Conservation (phyloP, 768 basidiomycete species). For the Psilocybe cubensis region DNA sequence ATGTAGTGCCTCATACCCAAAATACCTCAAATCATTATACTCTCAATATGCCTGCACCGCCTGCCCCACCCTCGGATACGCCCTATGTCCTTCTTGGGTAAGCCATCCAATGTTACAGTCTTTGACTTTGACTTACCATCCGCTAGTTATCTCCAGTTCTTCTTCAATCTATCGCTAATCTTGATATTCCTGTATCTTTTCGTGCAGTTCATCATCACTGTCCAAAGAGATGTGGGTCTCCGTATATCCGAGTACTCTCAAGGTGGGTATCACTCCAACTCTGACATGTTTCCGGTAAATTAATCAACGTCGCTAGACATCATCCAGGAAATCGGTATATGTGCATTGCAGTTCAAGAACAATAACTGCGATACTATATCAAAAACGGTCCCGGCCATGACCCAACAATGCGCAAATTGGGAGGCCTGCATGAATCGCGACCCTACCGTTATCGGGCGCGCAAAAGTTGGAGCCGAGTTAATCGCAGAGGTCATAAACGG, state of each 20-base stretch:
- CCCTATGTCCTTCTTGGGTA: conserved; percentile 90
- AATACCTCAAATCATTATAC: conserved; percentile 83
- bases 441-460: conserved; percentile 86
- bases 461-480: conserved; percentile 90
- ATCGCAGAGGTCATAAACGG: conserved; percentile 96
- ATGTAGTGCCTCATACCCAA: conserved; percentile 43
- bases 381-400: conserved; percentile 86
- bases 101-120: conserved; percentile 23
- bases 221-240: conserved; percentile 88
- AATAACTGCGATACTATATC: conserved; percentile 83
- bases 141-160: conserved; percentile 87
- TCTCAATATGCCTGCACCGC: conserved; percentile 72
- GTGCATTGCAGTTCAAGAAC: conserved; percentile 76
- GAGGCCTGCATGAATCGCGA: conserved; percentile 95
- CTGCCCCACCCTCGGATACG: conserved; percentile 58
- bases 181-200: conserved; percentile 83
- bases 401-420: conserved; percentile 85
- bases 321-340: conserved; percentile 90
- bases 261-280: conserved; percentile 51
- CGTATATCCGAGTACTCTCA: conserved; percentile 87
- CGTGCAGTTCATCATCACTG: conserved; percentile 85
- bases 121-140: conserved; percentile 17
- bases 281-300: not conserved
- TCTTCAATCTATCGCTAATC: conserved; percentile 88
- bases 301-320: conserved; percentile 59